Evolutionary conservation across 1,139 yeast genomes (phyloP), one percentile per base, ranked within the genome.

Genomic region (Debaryomyces subglobosus): DNA sequence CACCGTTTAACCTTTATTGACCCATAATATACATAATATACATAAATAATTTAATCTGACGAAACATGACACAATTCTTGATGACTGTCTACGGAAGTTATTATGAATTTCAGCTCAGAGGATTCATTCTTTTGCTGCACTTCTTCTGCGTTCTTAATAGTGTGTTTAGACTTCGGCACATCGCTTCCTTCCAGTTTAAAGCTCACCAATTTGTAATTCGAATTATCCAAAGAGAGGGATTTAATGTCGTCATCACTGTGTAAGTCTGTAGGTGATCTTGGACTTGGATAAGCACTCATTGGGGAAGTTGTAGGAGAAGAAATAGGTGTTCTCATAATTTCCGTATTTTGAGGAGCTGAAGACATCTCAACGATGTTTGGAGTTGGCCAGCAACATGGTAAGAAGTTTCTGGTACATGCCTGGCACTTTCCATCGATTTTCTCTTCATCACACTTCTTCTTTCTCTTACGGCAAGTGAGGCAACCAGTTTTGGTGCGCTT

Each of bases 371-470:
- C 44, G 15, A 55, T 46, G 30, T 56, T 62, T 4, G 35, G 10
- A 15, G 43, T 10, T 8, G 81, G 80, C 72, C 81, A 78, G 41
- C 72, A 67, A 54, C 81, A 76, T 49, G 73, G 77, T 48, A 76
- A 66, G 49, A 74, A 76, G 68, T 76, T 76, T 53, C 81, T 64
- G 10, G 75, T 68, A 52, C 81, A 76, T 3, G 72, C 79, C 55
- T 74, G 78, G 58, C 81, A 76, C 58, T 76, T 76, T 3, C 80
- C 80, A 50, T 70, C 70, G 12, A 68, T 71, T 32, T 62, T 67
- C 46, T 70, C 68, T 56, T 74, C 78, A 54, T 74, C 79, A 62
- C 79, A 74, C 68, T 74, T 74, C 68, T 74, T 74, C 70, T 74
- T 74, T 61, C 79, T 68, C 60, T 65, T 71, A 48, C 79, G 69